Evolutionary conservation across 345 rosid species (phyloP), one percentile per base, ranked within the genome.

Genomic region (Populus alba): DNA sequence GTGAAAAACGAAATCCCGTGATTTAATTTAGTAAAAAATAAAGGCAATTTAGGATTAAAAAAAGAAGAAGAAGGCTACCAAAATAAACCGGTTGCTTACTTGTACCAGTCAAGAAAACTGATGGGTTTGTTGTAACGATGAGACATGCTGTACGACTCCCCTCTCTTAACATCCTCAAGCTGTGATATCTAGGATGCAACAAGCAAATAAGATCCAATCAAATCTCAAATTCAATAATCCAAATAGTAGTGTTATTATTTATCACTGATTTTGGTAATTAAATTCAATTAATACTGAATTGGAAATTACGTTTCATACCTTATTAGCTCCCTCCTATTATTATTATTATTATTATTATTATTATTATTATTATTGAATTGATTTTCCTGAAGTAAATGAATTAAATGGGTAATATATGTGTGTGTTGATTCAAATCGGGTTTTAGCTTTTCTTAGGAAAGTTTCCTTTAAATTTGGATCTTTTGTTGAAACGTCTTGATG

Each of bases 61-160:
- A 47, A 22, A 23, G 23, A 22, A 23, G 23, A 17, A 77, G 10
- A 2, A 82, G 77, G 43, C 31, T 71, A 27, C 87, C 80, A 72
- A 63, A 77, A 75, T 73, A 33, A 82, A 79, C 77, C 73, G 75
- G 74, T 59, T 78, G 80, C 74, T 84, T 37, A 37, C 78, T 82
- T 73, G 82, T 77, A 29, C 80, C 65, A 66, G 87, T 77, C 85
- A 79, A 73, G 45, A 80, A 72, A 80, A 78, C 75, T 81, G 84
- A 79, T 55, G 59, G 66, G 84, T 85, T 81, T 45, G 90, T 90
- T 83, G 85, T 77, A 85, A 83, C 92, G 79, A 83, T 75, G 87
- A 53, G 80, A 77, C 85, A 68, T 75, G 68, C 70, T 67, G 68
- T 22, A 67, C 39, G 31, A 49, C 70, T 39, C 76, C 16, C 23